Evolutionary conservation across 1,284 basidiomycete species (phyloP).

Genomic region (Afroboletus lepidellus): DNA sequence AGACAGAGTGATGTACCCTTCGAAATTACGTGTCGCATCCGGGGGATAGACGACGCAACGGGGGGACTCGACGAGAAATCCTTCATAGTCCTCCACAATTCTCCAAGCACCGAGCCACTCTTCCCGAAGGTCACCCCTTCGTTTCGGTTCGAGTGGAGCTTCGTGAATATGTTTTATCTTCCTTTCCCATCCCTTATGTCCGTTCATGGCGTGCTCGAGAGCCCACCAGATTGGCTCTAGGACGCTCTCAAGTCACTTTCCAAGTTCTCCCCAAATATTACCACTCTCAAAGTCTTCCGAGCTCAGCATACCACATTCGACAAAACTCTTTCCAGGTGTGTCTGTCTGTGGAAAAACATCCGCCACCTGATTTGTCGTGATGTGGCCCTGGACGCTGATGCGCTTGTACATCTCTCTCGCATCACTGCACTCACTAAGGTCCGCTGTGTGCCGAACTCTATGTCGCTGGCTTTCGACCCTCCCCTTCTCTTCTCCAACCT

Average conservation of each 20-base stretch:
- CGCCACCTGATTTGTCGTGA: background rate
- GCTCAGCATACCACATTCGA: background rate
- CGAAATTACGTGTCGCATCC: background rate
- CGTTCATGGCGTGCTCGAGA: background rate
- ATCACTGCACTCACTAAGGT: background rate
- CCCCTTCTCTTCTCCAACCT: background rate
- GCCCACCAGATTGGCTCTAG: background rate
- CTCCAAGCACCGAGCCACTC: background rate
- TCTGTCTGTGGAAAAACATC: background rate
- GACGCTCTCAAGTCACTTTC: too few species aligned
- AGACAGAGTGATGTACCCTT: background rate
- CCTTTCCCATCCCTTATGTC: background rate
- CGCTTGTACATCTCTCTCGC: background rate
- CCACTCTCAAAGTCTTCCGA: background rate
- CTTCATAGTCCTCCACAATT: background rate
- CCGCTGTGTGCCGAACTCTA: background rate
- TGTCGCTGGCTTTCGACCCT: background rate
- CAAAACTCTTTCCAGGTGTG: background rate
- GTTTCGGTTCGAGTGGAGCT: background rate
- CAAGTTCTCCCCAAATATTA: too few species aligned
- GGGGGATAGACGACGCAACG: background rate
- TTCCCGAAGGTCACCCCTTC: background rate
- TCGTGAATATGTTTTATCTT: background rate
- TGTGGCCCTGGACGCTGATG: background rate
- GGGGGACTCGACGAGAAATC: background rate